These are phyloP conservation scores for Pseudocercospora eumusae DNA, from an alignment of 2,329 filamentous ascomycete species.

Conservation along the genomic window DNA sequence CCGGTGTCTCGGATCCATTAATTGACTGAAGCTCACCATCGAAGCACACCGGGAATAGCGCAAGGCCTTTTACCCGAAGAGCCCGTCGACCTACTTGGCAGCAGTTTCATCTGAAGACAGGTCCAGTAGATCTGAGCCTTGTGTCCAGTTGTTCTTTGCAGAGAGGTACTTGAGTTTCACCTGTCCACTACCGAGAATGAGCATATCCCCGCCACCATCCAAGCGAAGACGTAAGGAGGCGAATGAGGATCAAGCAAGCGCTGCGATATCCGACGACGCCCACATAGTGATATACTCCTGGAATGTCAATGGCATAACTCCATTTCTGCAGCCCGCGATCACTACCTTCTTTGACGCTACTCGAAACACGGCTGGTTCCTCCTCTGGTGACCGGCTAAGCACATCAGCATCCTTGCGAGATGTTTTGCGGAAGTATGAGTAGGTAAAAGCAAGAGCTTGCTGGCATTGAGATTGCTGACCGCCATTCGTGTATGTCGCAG, in stretches of 20 bases:
- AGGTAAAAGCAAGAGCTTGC: background rate
- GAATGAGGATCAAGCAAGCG: background rate
- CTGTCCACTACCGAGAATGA: background rate
- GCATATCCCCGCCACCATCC: conserved; percentile 38
- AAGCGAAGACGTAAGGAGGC: conserved; percentile 29
- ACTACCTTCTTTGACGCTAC: conserved; percentile 42
- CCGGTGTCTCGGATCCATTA: background rate
- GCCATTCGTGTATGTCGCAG: background rate
- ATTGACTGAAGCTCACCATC: background rate
- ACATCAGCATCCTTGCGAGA: conserved; percentile 36
- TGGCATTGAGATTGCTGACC: background rate
- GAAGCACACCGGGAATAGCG: background rate
- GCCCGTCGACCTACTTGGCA: background rate
- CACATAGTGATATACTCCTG: conserved; percentile 48
- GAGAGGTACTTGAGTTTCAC: background rate
- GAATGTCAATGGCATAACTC: conserved; percentile 53
- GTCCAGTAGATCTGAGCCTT: background rate
- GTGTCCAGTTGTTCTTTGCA: background rate
- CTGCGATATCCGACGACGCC: background rate
- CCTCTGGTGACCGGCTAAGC: background rate
- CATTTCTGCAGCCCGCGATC: conserved; percentile 47
- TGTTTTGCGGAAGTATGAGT: conserved; percentile 48
- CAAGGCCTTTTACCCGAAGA: background rate
- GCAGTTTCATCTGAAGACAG: background rate
- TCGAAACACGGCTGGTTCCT: background rate